Conservation (phyloP, 2,329 filamentous ascomycete species). For the Epichloe gansuensis region DNA sequence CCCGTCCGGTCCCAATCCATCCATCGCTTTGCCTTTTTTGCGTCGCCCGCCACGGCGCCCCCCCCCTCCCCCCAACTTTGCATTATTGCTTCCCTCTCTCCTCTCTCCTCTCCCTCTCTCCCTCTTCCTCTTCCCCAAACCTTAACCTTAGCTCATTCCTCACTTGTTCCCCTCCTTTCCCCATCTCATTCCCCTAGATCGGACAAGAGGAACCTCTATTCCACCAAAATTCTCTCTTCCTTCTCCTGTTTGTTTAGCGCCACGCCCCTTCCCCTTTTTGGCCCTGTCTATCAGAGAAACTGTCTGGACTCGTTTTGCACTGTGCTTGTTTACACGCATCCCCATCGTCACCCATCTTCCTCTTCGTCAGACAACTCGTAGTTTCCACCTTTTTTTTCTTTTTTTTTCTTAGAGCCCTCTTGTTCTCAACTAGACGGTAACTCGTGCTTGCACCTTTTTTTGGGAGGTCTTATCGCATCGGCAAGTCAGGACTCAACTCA, state of each 20-base stretch:
- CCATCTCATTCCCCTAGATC: conserved; percentile 5
- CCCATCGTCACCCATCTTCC: not conserved
- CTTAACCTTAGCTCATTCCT: not conserved
- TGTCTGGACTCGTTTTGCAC: not conserved
- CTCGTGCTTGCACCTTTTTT: not conserved
- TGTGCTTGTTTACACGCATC: not conserved
- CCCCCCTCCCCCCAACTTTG: not conserved
- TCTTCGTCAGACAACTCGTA: not conserved
- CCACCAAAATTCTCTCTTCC: conserved; percentile 6
- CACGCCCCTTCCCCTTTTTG: conserved; percentile 2
- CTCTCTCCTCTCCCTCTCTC: conserved; percentile 7
- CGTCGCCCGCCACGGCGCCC: not conserved
- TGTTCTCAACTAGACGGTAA: not conserved
- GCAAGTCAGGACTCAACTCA: no score
- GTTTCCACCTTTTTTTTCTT: not conserved
- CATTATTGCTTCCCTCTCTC: conserved; percentile 7
- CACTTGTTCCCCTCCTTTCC: conserved; percentile 5
- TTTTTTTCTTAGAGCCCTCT: not conserved
- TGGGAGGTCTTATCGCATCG: no score
- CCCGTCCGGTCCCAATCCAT: no score
- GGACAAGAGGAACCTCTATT: not conserved
- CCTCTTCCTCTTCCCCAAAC: not conserved
- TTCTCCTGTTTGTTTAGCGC: conserved; percentile 2
- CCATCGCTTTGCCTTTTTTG: not conserved
- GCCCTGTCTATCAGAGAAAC: not conserved